phyloP scores from a whole-genome alignment of 805 yeast genomes.

The Cyberlindnera suaveolens region DNA sequence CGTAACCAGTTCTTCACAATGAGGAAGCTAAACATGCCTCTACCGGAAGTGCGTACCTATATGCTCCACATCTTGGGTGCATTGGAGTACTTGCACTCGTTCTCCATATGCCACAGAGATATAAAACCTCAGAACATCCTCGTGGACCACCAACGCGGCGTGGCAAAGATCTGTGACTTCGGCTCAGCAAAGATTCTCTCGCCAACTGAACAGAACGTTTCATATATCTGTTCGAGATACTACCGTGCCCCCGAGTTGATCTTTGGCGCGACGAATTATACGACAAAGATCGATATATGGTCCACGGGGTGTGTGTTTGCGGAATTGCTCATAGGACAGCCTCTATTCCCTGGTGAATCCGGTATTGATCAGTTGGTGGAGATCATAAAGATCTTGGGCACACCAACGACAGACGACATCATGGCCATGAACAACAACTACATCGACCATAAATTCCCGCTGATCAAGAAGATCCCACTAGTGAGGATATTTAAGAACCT shows the following conservation, averaged over 20 bases:
- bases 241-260: slow-evolving; percentile 97
- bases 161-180: slow-evolving; percentile 90
- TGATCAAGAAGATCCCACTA: slow-evolving; percentile 72
- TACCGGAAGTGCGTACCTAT: slow-evolving; percentile 80
- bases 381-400: slow-evolving; percentile 91
- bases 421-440: slow-evolving; percentile 94
- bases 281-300: slow-evolving; percentile 97
- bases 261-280: slow-evolving; percentile 94
- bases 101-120: slow-evolving; percentile 86
- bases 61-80: slow-evolving; percentile 75
- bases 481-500: slow-evolving; percentile 57
- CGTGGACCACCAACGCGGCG: slow-evolving; percentile 79
- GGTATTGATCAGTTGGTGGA: slow-evolving; percentile 97
- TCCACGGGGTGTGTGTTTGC: slow-evolving; percentile 98
- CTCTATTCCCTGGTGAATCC: slow-evolving; percentile 94
- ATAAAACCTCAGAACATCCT: slow-evolving; percentile 86
- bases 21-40: slow-evolving; percentile 75
- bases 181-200: slow-evolving; percentile 91
- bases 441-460: slow-evolving; percentile 95
- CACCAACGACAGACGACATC: slow-evolving; percentile 90
- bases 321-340: slow-evolving; percentile 90
- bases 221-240: slow-evolving; percentile 93
- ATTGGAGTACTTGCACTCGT: slow-evolving; percentile 69
- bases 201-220: slow-evolving; percentile 89
- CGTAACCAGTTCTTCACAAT: slow-evolving; percentile 82